Percentiles rank a stretch among this genome's conserved stretches.
These are phyloP conservation scores for Hyphodiscus sp. DNA, from an alignment of 2,329 filamentous ascomycete genomes.

Conservation along the genomic window DNA sequence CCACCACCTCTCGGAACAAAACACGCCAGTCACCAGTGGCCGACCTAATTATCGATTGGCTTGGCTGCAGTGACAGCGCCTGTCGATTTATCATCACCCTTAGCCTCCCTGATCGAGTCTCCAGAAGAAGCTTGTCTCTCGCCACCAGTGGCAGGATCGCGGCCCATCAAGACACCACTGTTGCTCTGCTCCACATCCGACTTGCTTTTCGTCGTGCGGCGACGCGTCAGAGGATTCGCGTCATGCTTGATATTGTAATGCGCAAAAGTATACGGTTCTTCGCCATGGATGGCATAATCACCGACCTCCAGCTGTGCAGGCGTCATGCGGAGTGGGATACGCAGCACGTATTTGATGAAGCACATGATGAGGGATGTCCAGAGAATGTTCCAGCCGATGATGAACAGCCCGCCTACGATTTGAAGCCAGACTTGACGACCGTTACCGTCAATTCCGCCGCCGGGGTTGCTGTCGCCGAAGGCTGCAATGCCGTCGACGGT, in stretches of 20 bases:
- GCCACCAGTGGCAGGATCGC: neutral
- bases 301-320: slow-evolving; percentile 40
- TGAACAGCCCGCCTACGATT: slow-evolving; percentile 40
- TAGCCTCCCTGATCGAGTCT: neutral
- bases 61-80: neutral
- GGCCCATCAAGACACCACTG: neutral
- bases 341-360: slow-evolving; percentile 44
- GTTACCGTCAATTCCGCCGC: slow-evolving; percentile 45
- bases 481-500: slow-evolving; percentile 39
- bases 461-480: slow-evolving; percentile 38
- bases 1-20: no score
- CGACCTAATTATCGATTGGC: neutral
- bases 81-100: neutral
- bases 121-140: neutral
- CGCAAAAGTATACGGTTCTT: slow-evolving; percentile 29
- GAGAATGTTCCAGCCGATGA: slow-evolving; percentile 44
- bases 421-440: slow-evolving; percentile 43
- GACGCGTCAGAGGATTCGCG: neutral
- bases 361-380: slow-evolving; percentile 44
- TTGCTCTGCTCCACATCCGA: neutral
- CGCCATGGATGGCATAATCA: slow-evolving; percentile 43
- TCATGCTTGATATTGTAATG: slow-evolving; percentile 8
- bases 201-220: neutral
- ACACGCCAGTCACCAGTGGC: no score
- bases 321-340: slow-evolving; percentile 41